Evolutionary conservation across 257 asterid genomes (phyloP).

Genomic region (Fraxinus anomala): DNA sequence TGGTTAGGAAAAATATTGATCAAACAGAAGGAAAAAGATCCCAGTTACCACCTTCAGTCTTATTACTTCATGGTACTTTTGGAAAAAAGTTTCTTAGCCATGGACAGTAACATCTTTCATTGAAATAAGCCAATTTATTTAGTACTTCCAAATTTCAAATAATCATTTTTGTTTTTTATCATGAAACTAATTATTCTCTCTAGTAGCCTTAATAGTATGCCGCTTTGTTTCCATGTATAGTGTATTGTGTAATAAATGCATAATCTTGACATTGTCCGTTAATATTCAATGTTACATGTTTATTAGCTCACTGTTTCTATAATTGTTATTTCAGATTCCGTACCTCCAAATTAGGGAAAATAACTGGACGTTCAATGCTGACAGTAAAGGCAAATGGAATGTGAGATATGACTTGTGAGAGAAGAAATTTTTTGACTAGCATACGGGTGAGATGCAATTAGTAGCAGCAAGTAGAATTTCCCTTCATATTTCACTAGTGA

Average conservation of each 20-base stretch:
- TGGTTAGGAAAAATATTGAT: not conserved
- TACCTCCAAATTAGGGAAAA: constrained; percentile 80
- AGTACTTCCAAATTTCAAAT: not conserved
- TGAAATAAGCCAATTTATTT: not conserved
- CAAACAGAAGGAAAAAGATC: not conserved
- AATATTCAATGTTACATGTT: not conserved
- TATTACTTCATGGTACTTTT: not conserved
- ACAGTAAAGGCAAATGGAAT: constrained; percentile 66
- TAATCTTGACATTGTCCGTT: not conserved
- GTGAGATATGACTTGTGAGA: constrained; percentile 64
- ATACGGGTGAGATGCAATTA: constrained; percentile 1
- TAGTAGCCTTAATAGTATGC: not conserved
- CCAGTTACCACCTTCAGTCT: not conserved
- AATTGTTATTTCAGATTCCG: constrained; percentile 46
- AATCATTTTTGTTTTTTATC: not conserved
- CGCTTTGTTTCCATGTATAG: not conserved
- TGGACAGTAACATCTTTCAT: not conserved
- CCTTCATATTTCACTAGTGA: not conserved
- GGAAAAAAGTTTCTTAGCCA: not conserved
- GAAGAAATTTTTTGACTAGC: constrained; percentile 10
- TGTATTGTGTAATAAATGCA: not conserved
- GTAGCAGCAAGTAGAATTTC: constrained; percentile 15
- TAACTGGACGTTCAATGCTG: constrained; percentile 75
- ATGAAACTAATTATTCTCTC: not conserved
- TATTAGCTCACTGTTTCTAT: constrained; percentile 13